A percentile compares a stretch with the other conserved stretches of the same genome.
Evolutionary conservation across 2,329 filamentous ascomycete genomes (phyloP).

Genomic region (Gnomoniopsis sp.): DNA sequence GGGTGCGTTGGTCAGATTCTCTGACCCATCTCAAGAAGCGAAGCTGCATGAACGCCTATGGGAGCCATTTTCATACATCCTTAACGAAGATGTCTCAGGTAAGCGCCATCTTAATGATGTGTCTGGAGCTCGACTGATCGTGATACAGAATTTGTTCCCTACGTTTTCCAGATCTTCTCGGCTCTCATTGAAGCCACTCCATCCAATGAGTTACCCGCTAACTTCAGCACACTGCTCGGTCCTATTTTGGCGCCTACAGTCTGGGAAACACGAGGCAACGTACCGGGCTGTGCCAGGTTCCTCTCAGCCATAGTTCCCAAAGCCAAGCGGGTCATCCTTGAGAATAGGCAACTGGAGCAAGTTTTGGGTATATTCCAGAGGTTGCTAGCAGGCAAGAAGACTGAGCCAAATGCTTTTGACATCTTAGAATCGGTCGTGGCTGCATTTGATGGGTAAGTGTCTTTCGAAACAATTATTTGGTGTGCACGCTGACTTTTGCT

Average conservation of each 20-base stretch:
- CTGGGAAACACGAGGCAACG: conserved; percentile 91
- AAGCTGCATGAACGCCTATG: conserved; percentile 80
- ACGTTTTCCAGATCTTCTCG: conserved; percentile 93
- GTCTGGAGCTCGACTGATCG: conserved; percentile 26
- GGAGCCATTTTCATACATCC: conserved; percentile 74
- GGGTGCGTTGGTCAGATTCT: conserved; percentile 77
- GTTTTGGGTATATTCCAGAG: conserved; percentile 96
- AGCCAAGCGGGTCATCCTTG: conserved; percentile 67
- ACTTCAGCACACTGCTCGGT: conserved; percentile 75
- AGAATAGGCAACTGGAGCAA: conserved; percentile 78
- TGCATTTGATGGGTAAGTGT: conserved; percentile 66
- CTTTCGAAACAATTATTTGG: background rate
- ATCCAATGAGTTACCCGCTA: conserved; percentile 70
- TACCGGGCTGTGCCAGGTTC: conserved; percentile 84
- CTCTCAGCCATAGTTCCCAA: conserved; percentile 80
- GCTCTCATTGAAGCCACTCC: conserved; percentile 86
- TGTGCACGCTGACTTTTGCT: background rate
- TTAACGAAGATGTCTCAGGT: conserved; percentile 80
- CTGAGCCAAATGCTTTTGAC: conserved; percentile 85
- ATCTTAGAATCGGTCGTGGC: conserved; percentile 77
- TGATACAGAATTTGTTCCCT: conserved; percentile 80
- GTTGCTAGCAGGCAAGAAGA: conserved; percentile 75
- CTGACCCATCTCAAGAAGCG: conserved; percentile 62
- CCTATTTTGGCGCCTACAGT: conserved; percentile 77
- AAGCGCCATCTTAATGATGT: conserved; percentile 23